phyloP scores from a whole-genome alignment of 78 protist species.

The Corallochytrium limacisporum region DNA sequence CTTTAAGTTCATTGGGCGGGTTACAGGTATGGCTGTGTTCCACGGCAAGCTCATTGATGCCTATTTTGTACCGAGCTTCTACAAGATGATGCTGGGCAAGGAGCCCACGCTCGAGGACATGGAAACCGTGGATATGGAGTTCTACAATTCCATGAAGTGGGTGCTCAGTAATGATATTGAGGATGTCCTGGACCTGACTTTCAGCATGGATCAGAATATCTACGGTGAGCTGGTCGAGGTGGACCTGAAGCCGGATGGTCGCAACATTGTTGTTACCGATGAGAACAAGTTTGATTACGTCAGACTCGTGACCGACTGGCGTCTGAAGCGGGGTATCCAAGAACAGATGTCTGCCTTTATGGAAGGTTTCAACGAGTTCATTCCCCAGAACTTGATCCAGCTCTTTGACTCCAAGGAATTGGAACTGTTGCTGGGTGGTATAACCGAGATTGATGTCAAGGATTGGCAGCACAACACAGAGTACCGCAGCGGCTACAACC shows the following conservation, averaged over 20 bases:
- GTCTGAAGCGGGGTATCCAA: conserved; percentile 1
- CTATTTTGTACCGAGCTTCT: conserved; percentile 40
- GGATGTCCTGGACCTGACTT: conserved; percentile 23
- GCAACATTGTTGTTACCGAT: conserved; percentile 37
- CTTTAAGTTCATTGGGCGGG: conserved; percentile 46
- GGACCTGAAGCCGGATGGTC: conserved; percentile 31
- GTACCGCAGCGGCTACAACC: conserved; percentile 26
- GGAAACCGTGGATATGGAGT: conserved; percentile 27
- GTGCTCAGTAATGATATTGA: conserved; percentile 22
- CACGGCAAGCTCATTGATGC: conserved; percentile 24
- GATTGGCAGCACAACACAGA: conserved; percentile 62
- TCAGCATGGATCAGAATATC: conserved; percentile 1
- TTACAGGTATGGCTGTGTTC: conserved; percentile 57
- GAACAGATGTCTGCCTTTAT: conserved; percentile 14
- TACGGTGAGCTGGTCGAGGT: not conserved
- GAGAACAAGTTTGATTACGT: conserved; percentile 34
- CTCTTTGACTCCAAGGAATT: conserved; percentile 1
- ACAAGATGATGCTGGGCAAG: conserved; percentile 33
- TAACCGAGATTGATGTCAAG: conserved; percentile 71
- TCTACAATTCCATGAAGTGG: conserved; percentile 24
- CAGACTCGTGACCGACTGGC: not conserved
- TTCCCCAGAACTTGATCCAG: conserved; percentile 22
- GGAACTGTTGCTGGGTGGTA: conserved; percentile 61
- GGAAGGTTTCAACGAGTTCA: conserved; percentile 37
- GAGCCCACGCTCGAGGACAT: conserved; percentile 20